Evolutionary conservation across 805 yeast genomes (phyloP), one percentile per base, ranked within the genome.

Genomic region (Debaryomyces castellii): DNA sequence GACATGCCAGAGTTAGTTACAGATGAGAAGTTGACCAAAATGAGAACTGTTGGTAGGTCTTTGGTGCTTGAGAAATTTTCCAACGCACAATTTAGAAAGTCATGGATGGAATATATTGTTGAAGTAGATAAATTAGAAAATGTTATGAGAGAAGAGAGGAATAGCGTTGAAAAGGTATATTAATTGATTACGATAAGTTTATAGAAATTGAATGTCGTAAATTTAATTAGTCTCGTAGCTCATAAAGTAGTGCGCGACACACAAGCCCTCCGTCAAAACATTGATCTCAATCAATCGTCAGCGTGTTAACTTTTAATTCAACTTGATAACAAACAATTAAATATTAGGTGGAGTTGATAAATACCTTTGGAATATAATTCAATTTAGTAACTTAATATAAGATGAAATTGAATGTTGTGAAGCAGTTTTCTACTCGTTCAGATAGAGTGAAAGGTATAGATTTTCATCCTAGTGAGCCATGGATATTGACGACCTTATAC

Each of bases 361-460:
- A 14, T 17, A 39, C 34, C 27, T 39, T 10, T 21, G 24, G 20
- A 27, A 27, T 27, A 27, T 18, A 25, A 5, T 30, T 25, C 24
- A 39, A 39, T 28, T 25, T 18, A 30, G 20, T 17, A 22, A 38
- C 21, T 33, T 41, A 34, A 37, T 33, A 16, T 12, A 47, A 25
- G 27, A 69, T 69, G 73, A 69, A 69, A 60, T 66, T 70, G 71
- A 76, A 63, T 65, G 71, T 64, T 49, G 62, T 85, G 80, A 89
- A 87, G 74, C 85, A 85, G 58, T 88, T 91, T 69, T 85, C 89
- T 55, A 82, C 94, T 51, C 88, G 97, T 59, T 85, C 97, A 33
- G 97, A 91, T 66, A 85, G 99, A 66, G 97, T 94, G 64, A 94
- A 94, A 69, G 97, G 97, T 41, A 86, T 94, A 62, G 99, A 94